Evolutionary conservation across 1,139 yeast genomes (phyloP).

Genomic region (Hyphopichia pseudoburtonii): DNA sequence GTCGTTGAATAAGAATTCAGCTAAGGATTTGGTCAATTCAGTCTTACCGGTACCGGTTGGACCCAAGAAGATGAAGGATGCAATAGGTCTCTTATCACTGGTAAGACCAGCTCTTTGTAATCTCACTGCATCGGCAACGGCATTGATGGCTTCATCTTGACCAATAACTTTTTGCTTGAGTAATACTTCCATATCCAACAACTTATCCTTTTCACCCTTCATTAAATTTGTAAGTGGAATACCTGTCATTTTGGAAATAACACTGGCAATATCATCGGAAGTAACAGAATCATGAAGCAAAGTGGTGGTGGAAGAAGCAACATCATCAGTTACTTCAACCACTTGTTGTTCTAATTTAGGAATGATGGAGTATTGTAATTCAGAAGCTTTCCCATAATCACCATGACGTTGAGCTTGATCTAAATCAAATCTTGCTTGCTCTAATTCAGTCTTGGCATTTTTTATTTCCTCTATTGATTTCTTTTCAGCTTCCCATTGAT

Average conservation of each 20-base stretch:
- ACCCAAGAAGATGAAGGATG: constrained; percentile 92
- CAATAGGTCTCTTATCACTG: constrained; percentile 90
- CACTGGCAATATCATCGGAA: constrained; percentile 89
- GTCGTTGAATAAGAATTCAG: constrained; percentile 88
- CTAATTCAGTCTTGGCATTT: constrained; percentile 76
- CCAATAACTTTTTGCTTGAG: constrained; percentile 82
- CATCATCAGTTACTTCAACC: constrained; percentile 43
- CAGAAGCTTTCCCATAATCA: constrained; percentile 85
- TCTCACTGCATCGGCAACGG: constrained; percentile 92
- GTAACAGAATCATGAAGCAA: constrained; percentile 91
- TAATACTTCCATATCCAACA: constrained; percentile 81
- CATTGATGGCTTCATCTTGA: constrained; percentile 89
- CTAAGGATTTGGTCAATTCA: constrained; percentile 86
- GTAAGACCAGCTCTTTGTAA: constrained; percentile 95
- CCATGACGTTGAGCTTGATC: constrained; percentile 84
- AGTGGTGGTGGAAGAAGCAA: constrained; percentile 22
- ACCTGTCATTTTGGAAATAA: constrained; percentile 92
- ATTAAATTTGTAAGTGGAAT: constrained; percentile 89
- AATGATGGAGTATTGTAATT: constrained; percentile 79
- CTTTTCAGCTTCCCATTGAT: constrained; percentile 84
- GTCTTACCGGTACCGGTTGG: constrained; percentile 99
- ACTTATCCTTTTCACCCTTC: constrained; percentile 92
- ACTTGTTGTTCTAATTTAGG: constrained; percentile 74
- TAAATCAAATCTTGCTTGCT: constrained; percentile 77
- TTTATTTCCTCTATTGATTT: constrained; percentile 73